Conservation (phyloP, 2,329 filamentous ascomycete species). For the Oidium heveae region DNA sequence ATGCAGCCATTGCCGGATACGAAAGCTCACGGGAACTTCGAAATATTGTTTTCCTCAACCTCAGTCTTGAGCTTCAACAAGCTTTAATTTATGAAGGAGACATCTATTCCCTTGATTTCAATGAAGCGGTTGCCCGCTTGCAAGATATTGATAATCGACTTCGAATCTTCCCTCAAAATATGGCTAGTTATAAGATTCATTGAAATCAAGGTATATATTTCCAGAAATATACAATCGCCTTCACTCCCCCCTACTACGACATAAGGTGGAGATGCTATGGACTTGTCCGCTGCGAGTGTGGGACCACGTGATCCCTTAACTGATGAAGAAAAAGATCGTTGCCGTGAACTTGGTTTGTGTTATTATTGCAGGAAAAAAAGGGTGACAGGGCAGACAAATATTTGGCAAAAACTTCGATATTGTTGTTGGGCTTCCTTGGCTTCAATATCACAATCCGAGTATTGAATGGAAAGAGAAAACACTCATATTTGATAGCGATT, state of each 20-base stretch:
- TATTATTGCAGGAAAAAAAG: neutral
- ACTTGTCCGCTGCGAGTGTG: neutral
- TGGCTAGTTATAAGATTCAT: too few relatives aligned
- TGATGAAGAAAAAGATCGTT: neutral
- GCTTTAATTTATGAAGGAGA: neutral
- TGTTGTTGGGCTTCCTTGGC: neutral
- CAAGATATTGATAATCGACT: neutral
- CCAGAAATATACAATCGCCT: too few relatives aligned
- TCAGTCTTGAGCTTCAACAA: neutral
- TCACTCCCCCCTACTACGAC: neutral
- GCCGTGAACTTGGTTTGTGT: too few relatives aligned
- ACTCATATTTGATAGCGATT: neutral
- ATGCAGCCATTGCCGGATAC: too few relatives aligned
- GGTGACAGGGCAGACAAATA: neutral
- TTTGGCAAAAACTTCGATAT: neutral
- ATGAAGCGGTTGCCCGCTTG: neutral
- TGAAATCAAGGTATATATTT: too few relatives aligned
- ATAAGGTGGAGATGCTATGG: neutral
- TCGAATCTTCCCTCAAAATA: neutral
- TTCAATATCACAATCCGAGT: neutral
- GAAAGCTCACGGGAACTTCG: too few relatives aligned
- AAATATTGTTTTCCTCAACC: neutral
- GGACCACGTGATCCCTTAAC: neutral
- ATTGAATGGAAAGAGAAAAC: neutral
- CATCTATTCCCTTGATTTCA: neutral